Evolutionary conservation across 306 rosid genomes (phyloP), one percentile per base, ranked within the genome.

Genomic region (Echinosophora koreensis): DNA sequence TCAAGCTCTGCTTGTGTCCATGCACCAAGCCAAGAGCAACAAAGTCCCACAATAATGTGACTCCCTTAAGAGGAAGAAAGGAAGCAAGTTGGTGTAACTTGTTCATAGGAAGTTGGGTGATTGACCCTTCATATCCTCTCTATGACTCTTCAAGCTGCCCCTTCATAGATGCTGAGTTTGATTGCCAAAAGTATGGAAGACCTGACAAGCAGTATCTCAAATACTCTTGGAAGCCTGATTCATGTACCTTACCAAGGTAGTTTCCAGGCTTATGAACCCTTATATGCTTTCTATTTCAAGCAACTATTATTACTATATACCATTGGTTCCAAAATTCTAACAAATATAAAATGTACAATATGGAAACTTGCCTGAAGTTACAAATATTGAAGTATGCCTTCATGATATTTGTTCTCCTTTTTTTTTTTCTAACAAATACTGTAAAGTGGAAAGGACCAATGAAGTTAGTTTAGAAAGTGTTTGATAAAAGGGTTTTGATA

Each of bases 201-300:
- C 97, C 97, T 1, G 99, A 95, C 15, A 86, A 35, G 1, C 89
- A 83, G 71, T 95, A 85, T 85, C 98, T 92, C 84, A 89, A 82
- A 84, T 95, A 89, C 81, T 81, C 96, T 6, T 95, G 98, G 98
- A 89, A 88, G 74, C 98, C 98, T 17, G 86, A 79, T 67, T 83
- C 96, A 1, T 90, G 98, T 75, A 59, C 79, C 64, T 69, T 92
- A 38, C 93, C 97, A 65, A 95, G 98, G 98, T 94, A 77, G 14
- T 73, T 47, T 3, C 22, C 13, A 54, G 6, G 14, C 17, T 37
- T 28, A 11, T 54, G 7, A 38, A 17, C 8, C 4, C 47, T n/a
- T 50, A 3, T 47, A 46, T 30, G 4, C 34, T 64, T 41, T 22
- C 42, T 10, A 6, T 2, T 47, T 0, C 16, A 16, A 15, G 28